These are phyloP conservation scores for Oenanthe javanica DNA, from an alignment of 140 eudicot species.

Conservation along the genomic window DNA sequence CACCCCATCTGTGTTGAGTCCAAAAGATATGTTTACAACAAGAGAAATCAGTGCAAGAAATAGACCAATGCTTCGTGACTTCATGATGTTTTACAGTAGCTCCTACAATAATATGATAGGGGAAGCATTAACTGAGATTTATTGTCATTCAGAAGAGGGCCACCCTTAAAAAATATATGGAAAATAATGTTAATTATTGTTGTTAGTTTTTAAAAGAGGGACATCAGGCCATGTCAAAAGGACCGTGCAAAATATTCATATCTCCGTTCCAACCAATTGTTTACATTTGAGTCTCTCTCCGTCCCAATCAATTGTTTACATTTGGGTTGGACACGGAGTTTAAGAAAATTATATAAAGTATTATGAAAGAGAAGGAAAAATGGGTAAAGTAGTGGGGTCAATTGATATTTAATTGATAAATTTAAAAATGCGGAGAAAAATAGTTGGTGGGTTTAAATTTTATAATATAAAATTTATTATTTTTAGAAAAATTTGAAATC, in stretches of 20 bases:
- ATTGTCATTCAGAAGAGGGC: slow-evolving; percentile 30
- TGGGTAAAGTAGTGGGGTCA: too few species aligned
- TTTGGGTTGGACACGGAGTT: too few species aligned
- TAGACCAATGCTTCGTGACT: slow-evolving; percentile 21
- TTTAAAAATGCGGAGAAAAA: too few species aligned
- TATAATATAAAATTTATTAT: too few species aligned
- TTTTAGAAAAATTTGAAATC: too few species aligned
- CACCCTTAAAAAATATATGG: slow-evolving; percentile 20
- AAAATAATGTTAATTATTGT: not conserved
- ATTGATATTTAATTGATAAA: too few species aligned
- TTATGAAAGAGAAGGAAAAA: too few species aligned
- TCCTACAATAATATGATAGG: not conserved
- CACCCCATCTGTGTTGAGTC: slow-evolving; percentile 62
- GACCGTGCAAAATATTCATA: slow-evolving; percentile 21
- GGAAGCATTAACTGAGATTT: slow-evolving; percentile 44
- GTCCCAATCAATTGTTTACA: too few species aligned
- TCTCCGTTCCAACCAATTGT: not conserved
- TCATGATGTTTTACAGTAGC: slow-evolving; percentile 22
- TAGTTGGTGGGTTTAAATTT: too few species aligned
- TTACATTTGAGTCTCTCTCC: too few species aligned
- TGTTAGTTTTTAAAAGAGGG: not conserved
- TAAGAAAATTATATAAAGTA: too few species aligned
- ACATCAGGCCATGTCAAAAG: slow-evolving; percentile 41
- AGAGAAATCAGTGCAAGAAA: slow-evolving; percentile 22
- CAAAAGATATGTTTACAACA: slow-evolving; percentile 25